Evolutionary conservation across 805 yeast species (phyloP).

Genomic region (Suhomyces faveliae): DNA sequence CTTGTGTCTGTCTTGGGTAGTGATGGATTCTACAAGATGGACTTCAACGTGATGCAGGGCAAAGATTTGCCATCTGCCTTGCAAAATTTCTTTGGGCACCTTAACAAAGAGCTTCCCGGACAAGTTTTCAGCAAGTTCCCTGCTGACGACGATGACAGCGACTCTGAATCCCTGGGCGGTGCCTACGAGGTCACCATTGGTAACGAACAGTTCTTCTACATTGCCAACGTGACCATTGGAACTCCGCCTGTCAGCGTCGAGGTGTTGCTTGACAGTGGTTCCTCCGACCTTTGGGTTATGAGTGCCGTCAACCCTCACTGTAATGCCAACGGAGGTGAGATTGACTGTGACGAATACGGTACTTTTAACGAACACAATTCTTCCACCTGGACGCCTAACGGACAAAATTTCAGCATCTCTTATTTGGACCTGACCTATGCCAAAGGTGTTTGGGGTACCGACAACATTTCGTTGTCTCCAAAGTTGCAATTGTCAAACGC

Average conservation of each 20-base stretch:
- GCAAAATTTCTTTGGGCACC: conserved; percentile 11
- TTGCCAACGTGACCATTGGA: conserved; percentile 42
- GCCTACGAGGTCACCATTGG: conserved; percentile 6
- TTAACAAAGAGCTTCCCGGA: neutral
- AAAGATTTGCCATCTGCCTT: conserved; percentile 18
- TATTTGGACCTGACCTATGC: conserved; percentile 53
- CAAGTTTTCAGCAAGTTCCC: neutral
- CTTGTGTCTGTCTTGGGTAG: conserved; percentile 11
- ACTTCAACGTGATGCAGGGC: conserved; percentile 27
- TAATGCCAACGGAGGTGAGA: conserved; percentile 19
- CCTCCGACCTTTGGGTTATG: conserved; percentile 67
- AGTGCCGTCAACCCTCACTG: conserved; percentile 22
- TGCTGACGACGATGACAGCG: neutral
- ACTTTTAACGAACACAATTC: conserved; percentile 18
- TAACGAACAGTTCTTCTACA: conserved; percentile 15
- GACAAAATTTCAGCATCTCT: conserved; percentile 29
- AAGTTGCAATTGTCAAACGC: conserved; percentile 11
- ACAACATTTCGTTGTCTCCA: conserved; percentile 16
- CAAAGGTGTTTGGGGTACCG: conserved; percentile 47
- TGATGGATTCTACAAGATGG: conserved; percentile 22
- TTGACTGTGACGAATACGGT: conserved; percentile 21
- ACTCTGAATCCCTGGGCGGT: no score
- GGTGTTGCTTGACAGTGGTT: conserved; percentile 72
- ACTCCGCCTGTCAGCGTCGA: conserved; percentile 54
- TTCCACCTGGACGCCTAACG: conserved; percentile 13